phyloP scores from a whole-genome alignment of 306 rosid genomes.

The Dalbergia oliveri region DNA sequence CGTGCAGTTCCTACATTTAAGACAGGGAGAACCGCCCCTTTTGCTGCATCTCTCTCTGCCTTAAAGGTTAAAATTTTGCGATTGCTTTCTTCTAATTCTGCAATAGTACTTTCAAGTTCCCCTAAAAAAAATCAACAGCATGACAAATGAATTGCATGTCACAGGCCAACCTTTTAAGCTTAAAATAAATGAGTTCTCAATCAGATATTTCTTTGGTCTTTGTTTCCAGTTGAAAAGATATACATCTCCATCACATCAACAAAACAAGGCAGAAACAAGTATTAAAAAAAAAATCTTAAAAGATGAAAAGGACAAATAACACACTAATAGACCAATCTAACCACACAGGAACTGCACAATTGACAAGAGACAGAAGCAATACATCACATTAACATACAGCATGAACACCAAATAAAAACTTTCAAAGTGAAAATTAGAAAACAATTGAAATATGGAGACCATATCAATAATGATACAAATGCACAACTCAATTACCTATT shows the following conservation, averaged over 20 bases:
- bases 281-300: not conserved
- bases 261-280: constrained; percentile 2
- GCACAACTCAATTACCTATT: not conserved
- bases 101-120: constrained; percentile 70
- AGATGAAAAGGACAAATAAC: constrained; percentile 1
- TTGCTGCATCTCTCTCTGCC: constrained; percentile 78
- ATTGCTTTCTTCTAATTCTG: constrained; percentile 78
- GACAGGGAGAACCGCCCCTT: constrained; percentile 77
- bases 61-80: constrained; percentile 72
- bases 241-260: not conserved
- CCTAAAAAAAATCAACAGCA: constrained; percentile 60
- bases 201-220: constrained; percentile 2
- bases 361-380: constrained; percentile 23
- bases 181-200: constrained; percentile 28
- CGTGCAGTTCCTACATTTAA: constrained; percentile 71
- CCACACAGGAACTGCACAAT: not conserved
- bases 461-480: not conserved
- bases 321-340: constrained; percentile 9
- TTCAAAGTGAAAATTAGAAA: not conserved
- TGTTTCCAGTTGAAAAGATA: not conserved
- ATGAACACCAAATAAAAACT: not conserved
- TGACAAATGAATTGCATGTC: constrained; percentile 32
- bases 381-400: not conserved
- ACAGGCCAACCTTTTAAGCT: constrained; percentile 28
- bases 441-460: not conserved